Percentiles rank a stretch among this genome's conserved stretches.
These are phyloP conservation scores for Emericellopsis cladophorae DNA, from an alignment of 2,329 filamentous ascomycete genomes.

Conservation along the genomic window DNA sequence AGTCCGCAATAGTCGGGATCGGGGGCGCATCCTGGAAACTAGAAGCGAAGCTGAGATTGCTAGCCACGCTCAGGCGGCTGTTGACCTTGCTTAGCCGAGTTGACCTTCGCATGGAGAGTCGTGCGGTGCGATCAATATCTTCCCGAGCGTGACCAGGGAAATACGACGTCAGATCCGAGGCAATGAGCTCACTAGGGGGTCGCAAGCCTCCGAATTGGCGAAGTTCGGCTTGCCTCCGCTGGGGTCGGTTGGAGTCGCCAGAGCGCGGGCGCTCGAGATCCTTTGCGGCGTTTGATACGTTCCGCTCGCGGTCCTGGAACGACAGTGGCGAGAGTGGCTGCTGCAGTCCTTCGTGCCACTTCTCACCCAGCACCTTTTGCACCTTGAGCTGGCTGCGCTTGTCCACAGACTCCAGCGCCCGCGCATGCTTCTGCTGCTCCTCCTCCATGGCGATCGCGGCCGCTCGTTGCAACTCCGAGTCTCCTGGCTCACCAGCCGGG, in stretches of 20 bases:
- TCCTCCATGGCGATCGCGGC: constrained; percentile 86
- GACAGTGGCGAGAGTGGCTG: constrained; percentile 79
- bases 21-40: constrained; percentile 88
- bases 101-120: constrained; percentile 82
- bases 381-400: constrained; percentile 77
- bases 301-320: constrained; percentile 55
- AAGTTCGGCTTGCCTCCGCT: constrained; percentile 39
- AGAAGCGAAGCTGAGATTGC: constrained; percentile 84
- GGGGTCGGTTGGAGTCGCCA: constrained; percentile 26
- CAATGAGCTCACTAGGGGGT: constrained; percentile 93
- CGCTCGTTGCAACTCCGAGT: constrained; percentile 74
- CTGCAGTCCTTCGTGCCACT: constrained; percentile 66
- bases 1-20: constrained; percentile 89
- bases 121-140: constrained; percentile 90
- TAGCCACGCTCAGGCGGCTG: constrained; percentile 85
- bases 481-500: constrained; percentile 80
- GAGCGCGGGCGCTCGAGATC: constrained; percentile 45
- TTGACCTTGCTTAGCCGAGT: constrained; percentile 85
- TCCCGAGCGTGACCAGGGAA: constrained; percentile 92
- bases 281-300: constrained; percentile 45
- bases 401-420: constrained; percentile 50
- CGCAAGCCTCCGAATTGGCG: constrained; percentile 83
- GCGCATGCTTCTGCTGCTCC: constrained; percentile 57
- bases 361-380: constrained; percentile 79
- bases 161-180: constrained; percentile 90